Base-by-base conservation (phyloP, 1,284 basidiomycete genomes). In the Takashimella koratensis region DNA sequence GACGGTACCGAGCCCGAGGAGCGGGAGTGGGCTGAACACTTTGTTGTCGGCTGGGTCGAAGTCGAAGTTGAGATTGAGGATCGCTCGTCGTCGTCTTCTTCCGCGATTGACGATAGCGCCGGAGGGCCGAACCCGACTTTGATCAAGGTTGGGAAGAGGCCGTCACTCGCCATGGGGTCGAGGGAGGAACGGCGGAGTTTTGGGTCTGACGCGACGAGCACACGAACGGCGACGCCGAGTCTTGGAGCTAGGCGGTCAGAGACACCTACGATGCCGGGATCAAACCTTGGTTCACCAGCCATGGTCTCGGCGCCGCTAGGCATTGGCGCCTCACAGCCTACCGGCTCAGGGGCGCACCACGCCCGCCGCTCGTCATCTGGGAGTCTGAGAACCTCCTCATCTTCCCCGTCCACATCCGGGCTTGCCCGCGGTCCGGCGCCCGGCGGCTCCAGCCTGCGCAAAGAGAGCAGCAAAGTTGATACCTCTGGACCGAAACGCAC, bases 1-100 rank as follows among this genome's bases (percentile, higher is more conserved):
- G 82, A 56, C 75, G 59, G 83, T 2, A 77, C 82, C 4, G 81
- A 81, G 23, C 79, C 80, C 3, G 86, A 88, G 62, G 78, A 84
- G 40, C 81, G 82, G 16, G 68, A 70, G 25, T 59, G 57, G 58
- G 88, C 91, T 66, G 90, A 93, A 76, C 83, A 84, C 51, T 92
- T 89, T 62, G 83, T 86, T 3, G 88, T 92, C 3, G 86, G 84
- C 20, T 94, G 90, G 90, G 84, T 92, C 36, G 78, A 83, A 62
- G 82, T 81, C 6, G 78, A 84, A 3, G 76, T 79, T 8, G 76
- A 78, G 20, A 69, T 63, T 54, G 53, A 51, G 47, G 58, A 22
- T n/a, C 11, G 20, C 3, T 39, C 49, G 27, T 43, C 51, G 8
- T 3, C 52, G 11, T 22, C 57, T 6, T 27, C 22, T 8, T n/a